phyloP scores from a whole-genome alignment of 352 stramenopile genomes.

The Phytophthora sp. region DNA sequence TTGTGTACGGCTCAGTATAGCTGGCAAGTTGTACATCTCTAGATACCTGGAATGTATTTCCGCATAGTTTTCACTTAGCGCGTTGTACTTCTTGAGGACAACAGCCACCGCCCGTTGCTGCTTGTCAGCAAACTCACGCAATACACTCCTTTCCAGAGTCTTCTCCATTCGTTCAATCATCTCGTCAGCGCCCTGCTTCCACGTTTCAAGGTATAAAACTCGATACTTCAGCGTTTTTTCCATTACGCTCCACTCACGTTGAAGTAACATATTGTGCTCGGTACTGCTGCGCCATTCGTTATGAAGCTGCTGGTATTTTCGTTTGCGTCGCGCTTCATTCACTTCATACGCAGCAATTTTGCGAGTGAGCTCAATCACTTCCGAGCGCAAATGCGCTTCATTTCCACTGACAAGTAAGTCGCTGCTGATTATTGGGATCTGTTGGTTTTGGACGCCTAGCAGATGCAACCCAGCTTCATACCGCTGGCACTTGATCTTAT shows the following conservation, averaged over 20 bases:
- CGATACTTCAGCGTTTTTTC: constrained; percentile 88
- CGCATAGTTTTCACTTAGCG: constrained; percentile 48
- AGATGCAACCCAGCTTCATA: constrained; percentile 62
- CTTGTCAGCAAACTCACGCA: constrained; percentile 53
- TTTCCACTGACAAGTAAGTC: constrained; percentile 34
- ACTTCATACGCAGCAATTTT: constrained; percentile 84
- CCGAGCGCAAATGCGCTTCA: constrained; percentile 47
- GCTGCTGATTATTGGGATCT: neutral
- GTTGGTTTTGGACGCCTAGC: constrained; percentile 42
- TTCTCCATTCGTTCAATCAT: constrained; percentile 70
- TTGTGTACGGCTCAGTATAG: constrained; percentile 48
- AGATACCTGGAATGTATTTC: constrained; percentile 62
- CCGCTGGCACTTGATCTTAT: constrained; percentile 55
- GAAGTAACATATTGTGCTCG: constrained; percentile 42
- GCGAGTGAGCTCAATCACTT: constrained; percentile 75
- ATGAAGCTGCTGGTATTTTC: constrained; percentile 63
- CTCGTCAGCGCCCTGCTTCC: constrained; percentile 78
- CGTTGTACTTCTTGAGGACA: constrained; percentile 48
- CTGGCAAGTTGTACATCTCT: constrained; percentile 51
- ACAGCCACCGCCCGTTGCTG: constrained; percentile 41
- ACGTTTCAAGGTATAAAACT: constrained; percentile 92
- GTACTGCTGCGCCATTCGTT: constrained; percentile 46
- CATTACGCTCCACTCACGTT: constrained; percentile 88
- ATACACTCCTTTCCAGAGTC: constrained; percentile 64
- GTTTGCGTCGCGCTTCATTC: constrained; percentile 76